Base-by-base conservation (phyloP, 139 green algal species). In the Pleodorina starrii region DNA sequence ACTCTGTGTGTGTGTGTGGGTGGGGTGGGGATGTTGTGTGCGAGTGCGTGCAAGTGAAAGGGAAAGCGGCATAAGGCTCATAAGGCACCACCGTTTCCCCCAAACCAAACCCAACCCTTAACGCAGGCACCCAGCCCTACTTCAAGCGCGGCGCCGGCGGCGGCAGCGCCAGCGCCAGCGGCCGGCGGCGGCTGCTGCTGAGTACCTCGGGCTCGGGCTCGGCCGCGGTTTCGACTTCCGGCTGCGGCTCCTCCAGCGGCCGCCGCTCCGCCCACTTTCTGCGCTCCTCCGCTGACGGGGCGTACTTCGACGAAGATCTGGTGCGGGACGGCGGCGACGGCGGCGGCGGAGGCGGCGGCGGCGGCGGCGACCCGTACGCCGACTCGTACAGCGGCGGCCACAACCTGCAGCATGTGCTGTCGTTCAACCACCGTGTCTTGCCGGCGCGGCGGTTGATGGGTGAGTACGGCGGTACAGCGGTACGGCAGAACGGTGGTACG, bases 51-150 rank as follows among this genome's bases (percentile, higher is more conserved):
- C 29, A 12, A 32, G 54, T 66, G 54, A 27, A 60, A 27, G 14
- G 14, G 51, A n/a, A n/a, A n/a, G n/a, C n/a, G n/a, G n/a, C n/a
- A n/a, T n/a, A 60, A 60, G 14, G 51, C 51, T 60, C 51, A 14
- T 60, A 14, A 27, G 14, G 17, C 51, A 17, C 51, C 17, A 60
- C 51, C 51, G 14, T 14, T 17, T 27, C 51, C 51, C 51, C 51
- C 51, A 60, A 60, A 14, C 51, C 51, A 14, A 60, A 60, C 51
- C 51, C 51, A 14, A 60, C 14, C 51, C 51, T 17, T 17, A 60
- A 60, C 68, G 23, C 81, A 77, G 81, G 81, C 81, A 87, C 81
- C 1, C 29, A n/a, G 27, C 81, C 81, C 29, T 87, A 68, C 60
- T 78, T 66, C 60, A 32, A 27, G 42, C 81, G 81, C 3, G 11